Evolutionary conservation across 2,329 filamentous ascomycete species (phyloP).

Genomic region (Scolecobasidium constrictum): DNA sequence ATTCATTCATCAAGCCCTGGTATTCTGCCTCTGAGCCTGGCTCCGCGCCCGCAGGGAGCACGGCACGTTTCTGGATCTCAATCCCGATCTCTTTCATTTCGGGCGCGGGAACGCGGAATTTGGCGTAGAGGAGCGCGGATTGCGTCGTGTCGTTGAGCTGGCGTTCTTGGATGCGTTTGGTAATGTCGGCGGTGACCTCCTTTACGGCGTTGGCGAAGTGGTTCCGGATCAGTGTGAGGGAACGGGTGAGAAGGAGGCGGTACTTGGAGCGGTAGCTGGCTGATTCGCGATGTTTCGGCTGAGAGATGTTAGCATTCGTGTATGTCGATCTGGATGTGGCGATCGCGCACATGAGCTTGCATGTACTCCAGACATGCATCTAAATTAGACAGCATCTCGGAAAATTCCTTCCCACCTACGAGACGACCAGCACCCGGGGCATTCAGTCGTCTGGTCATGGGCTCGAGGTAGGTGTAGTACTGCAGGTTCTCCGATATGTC

Average conservation of each 20-base stretch:
- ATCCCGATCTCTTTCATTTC: slow-evolving; percentile 55
- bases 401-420: slow-evolving; percentile 74
- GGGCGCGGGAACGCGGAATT: slow-evolving; percentile 55
- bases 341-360: slow-evolving; percentile 61
- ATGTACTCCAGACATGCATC: slow-evolving; percentile 92
- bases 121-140: slow-evolving; percentile 60
- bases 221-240: slow-evolving; percentile 54
- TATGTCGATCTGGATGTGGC: no score
- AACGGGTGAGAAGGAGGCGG: slow-evolving; percentile 63
- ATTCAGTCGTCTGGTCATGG: slow-evolving; percentile 79
- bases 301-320: slow-evolving; percentile 11
- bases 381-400: slow-evolving; percentile 76
- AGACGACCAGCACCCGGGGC: slow-evolving; percentile 80
- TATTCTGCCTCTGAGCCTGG: slow-evolving; percentile 51
- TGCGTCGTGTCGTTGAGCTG: slow-evolving; percentile 62
- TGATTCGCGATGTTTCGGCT: slow-evolving; percentile 78
- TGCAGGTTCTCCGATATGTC: slow-evolving; percentile 82
- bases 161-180: slow-evolving; percentile 53
- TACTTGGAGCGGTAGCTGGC: slow-evolving; percentile 83
- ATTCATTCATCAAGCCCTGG: slow-evolving; percentile 53
- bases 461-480: slow-evolving; percentile 90
- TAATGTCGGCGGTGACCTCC: slow-evolving; percentile 51
- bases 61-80: slow-evolving; percentile 56
- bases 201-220: slow-evolving; percentile 53
- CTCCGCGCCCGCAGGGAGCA: slow-evolving; percentile 47